A percentile compares a stretch with the other conserved stretches of the same genome.
Evolutionary conservation across 2,329 filamentous ascomycete species (phyloP).

Genomic region (Stemphylium lycopersici): DNA sequence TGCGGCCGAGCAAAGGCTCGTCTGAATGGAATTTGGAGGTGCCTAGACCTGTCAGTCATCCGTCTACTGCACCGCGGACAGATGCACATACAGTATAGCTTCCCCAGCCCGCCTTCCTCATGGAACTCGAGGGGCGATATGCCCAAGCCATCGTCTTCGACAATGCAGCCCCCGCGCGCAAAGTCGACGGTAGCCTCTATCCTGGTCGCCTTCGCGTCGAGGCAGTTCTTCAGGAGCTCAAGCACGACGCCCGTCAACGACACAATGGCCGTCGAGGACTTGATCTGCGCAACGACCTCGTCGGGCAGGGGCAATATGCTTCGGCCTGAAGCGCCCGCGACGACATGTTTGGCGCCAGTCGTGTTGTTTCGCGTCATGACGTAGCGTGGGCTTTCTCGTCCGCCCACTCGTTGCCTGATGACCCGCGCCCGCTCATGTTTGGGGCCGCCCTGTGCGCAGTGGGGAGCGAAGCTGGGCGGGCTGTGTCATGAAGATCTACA

Average conservation of each 20-base stretch:
- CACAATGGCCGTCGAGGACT: conserved; percentile 80
- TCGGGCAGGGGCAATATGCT: conserved; percentile 71
- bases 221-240: conserved; percentile 79
- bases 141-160: conserved; percentile 85
- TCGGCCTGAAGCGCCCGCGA: not conserved
- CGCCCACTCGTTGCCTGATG: conserved; percentile 5
- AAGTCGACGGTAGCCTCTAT: conserved; percentile 78
- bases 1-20: conserved; percentile 64
- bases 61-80: conserved; percentile 1
- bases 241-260: conserved; percentile 73
- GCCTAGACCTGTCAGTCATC: conserved; percentile 58
- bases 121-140: conserved; percentile 76
- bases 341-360: conserved; percentile 1
- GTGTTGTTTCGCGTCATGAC: conserved; percentile 19
- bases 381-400: conserved; percentile 9
- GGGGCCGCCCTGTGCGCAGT: conserved; percentile 1
- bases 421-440: conserved; percentile 15
- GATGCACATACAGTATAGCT: conserved; percentile 67
- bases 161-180: conserved; percentile 72
- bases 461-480: conserved; percentile 1
- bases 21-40: conserved; percentile 71
- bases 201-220: conserved; percentile 77
- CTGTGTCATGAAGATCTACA: conserved; percentile 14
- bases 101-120: conserved; percentile 72
- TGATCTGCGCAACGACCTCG: conserved; percentile 77